Evolutionary conservation across 2,329 filamentous ascomycete species (phyloP).

Genomic region (Monosporascus sp.): DNA sequence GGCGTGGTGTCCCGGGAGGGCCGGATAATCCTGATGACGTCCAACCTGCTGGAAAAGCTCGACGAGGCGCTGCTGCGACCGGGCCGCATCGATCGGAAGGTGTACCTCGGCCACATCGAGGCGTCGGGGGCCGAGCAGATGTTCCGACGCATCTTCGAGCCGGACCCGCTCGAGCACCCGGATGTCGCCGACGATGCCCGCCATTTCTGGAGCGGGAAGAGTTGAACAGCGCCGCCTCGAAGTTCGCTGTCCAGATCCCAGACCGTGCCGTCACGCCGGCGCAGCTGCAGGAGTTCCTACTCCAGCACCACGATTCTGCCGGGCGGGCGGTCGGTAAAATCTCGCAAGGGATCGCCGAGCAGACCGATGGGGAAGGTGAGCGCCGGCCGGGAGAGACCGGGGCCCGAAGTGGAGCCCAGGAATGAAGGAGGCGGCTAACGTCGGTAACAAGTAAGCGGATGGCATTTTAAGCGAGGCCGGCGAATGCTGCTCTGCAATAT

Average conservation of each 20-base stretch:
- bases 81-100: slow-evolving; percentile 60
- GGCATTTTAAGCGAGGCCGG: too few species aligned
- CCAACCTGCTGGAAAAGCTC: slow-evolving; percentile 60
- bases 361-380: neutral
- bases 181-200: slow-evolving; percentile 9
- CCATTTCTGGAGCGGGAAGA: slow-evolving; percentile 18
- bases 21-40: slow-evolving; percentile 69
- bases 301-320: slow-evolving; percentile 25
- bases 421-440: too few species aligned
- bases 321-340: neutral
- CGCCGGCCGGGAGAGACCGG: too few species aligned
- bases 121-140: slow-evolving; percentile 38
- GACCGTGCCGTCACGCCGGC: slow-evolving; percentile 43
- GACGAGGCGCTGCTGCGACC: slow-evolving; percentile 61
- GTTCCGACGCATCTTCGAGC: slow-evolving; percentile 42
- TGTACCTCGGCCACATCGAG: slow-evolving; percentile 49
- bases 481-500: too few species aligned
- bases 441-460: too few species aligned
- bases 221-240: slow-evolving; percentile 40
- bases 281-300: slow-evolving; percentile 44
- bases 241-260: slow-evolving; percentile 50
- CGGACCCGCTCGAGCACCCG: slow-evolving; percentile 16
- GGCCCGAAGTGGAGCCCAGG: too few species aligned
- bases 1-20: slow-evolving; percentile 66
- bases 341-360: neutral